Evolutionary conservation across 2,329 filamentous ascomycete species (phyloP), one percentile per base, ranked within the genome.

Genomic region (Fusarium sp.): DNA sequence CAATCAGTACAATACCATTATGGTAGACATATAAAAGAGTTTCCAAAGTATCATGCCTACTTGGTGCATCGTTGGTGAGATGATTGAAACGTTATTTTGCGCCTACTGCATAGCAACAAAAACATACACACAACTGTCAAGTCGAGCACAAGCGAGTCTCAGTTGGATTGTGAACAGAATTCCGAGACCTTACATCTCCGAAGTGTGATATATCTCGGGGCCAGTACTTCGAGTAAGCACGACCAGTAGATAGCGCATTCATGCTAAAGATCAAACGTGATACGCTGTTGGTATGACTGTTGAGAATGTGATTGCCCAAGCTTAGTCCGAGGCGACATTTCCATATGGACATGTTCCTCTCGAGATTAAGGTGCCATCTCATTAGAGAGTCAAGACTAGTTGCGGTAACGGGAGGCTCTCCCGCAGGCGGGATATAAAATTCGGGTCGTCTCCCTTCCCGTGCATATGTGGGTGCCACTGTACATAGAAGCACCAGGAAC

Each of bases 391-490:
- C 31, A 52, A 59, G 28, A 45, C 33, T 49, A 67, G 58, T 52
- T 47, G 55, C 53, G 57, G 65, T 56, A 65, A 56, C 59, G 60
- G 70, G 66, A 37, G 45, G 53, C 33, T 66, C 60, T 59, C 61
- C 57, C 60, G 60, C 51, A 53, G 65, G 68, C 50, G 57, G 66
- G 57, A 63, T 66, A 44, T 70, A 57, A 58, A 46, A 52, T 37
- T 60, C 57, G 63, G 62, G 40, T 42, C 42, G 51, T 49, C 38
- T 62, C 52, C 60, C 51, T 69, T 38, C 13, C 44, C 50, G 41
- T 69, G 67, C 65, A 63, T 65, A 68, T 70, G 61, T 53, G 67
- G 67, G 61, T 71, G 51, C 56, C 45, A 62, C 53, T 60, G 70
- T 69, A 71, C 51, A 46, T 44, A 45, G 41, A 56, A 37, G 36